Conservation (phyloP, 139 green algal genomes). For the Picochlorum sp. region DNA sequence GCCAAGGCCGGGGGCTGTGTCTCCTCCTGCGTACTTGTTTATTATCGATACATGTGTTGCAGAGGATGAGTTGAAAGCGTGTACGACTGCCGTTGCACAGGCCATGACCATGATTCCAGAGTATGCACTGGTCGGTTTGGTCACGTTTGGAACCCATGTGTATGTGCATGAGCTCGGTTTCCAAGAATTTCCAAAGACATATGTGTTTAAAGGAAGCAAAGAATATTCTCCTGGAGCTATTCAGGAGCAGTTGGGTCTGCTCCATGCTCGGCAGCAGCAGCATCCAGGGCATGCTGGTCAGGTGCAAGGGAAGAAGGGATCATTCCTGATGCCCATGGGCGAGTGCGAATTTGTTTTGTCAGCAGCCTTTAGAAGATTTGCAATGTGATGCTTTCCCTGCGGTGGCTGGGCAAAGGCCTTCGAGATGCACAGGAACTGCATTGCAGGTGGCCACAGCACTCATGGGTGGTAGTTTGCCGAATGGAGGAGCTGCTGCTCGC, state of each 20-base stretch:
- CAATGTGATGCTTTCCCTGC: slow-evolving; percentile 75
- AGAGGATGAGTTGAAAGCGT: slow-evolving; percentile 83
- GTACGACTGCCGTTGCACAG: slow-evolving; percentile 71
- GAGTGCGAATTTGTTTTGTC: slow-evolving; percentile 91
- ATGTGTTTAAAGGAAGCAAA: slow-evolving; percentile 88
- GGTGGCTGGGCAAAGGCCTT: slow-evolving; percentile 55
- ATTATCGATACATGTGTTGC: slow-evolving; percentile 87
- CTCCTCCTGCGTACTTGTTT: slow-evolving; percentile 87
- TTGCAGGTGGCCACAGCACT: slow-evolving; percentile 80
- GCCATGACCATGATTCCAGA: slow-evolving; percentile 61
- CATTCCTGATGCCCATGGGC: slow-evolving; percentile 72
- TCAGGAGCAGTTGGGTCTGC: slow-evolving; percentile 69
- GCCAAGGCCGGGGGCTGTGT: slow-evolving; percentile 30
- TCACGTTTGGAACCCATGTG: slow-evolving; percentile 95
- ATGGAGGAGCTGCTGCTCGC: slow-evolving; percentile 57
- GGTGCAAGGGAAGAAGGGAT: slow-evolving; percentile 10
- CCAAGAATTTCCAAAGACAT: slow-evolving; percentile 77
- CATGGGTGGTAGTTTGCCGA: slow-evolving; percentile 63
- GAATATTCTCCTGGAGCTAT: slow-evolving; percentile 57
- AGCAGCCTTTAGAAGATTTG: slow-evolving; percentile 82
- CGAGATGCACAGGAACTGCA: slow-evolving; percentile 84
- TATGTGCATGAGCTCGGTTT: slow-evolving; percentile 97
- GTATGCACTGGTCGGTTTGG: slow-evolving; percentile 64
- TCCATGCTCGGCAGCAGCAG: slow-evolving; percentile 44
- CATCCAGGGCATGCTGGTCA: slow-evolving; percentile 17